phyloP scores from a whole-genome alignment of 495 filamentous ascomycete species.

The Platismatia glauca region DNA sequence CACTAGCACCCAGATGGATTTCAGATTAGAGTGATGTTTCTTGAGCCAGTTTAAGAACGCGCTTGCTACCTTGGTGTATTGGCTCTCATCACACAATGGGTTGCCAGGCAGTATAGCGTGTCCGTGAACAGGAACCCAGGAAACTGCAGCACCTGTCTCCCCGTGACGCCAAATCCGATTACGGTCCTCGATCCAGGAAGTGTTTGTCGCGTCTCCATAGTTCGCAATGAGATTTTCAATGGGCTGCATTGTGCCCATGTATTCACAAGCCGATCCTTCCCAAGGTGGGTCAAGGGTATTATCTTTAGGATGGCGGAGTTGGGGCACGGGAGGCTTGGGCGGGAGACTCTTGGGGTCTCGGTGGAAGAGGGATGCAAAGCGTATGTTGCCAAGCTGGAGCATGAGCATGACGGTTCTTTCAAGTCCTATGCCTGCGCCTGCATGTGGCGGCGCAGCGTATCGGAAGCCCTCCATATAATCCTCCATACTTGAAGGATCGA shows the following conservation, averaged over 20 bases:
- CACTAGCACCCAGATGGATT: conserved; percentile 74
- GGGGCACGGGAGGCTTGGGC: conserved; percentile 40
- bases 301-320: conserved; percentile 68
- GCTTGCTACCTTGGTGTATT: conserved; percentile 60
- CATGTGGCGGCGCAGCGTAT: conserved; percentile 82
- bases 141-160: conserved; percentile 66
- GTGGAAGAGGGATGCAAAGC: conserved; percentile 73
- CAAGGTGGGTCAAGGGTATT: conserved; percentile 61
- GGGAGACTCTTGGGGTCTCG: conserved; percentile 78
- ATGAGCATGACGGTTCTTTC: conserved; percentile 81
- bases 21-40: conserved; percentile 59
- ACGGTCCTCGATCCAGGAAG: conserved; percentile 75
- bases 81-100: conserved; percentile 63
- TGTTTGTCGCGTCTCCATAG: conserved; percentile 83
- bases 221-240: conserved; percentile 78
- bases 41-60: conserved; percentile 61
- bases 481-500: conserved; percentile 68
- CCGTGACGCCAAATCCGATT: conserved; percentile 75
- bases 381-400: conserved; percentile 78
- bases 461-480: conserved; percentile 86
- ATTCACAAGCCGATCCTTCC: conserved; percentile 28
- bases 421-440: conserved; percentile 81
- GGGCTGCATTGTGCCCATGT: conserved; percentile 51
- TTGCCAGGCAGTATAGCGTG: conserved; percentile 74
- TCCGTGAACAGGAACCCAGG: conserved; percentile 62